A percentile compares a stretch with the other conserved stretches of the same genome.
Conservation (phyloP, 768 basidiomycete species). For the Leccinum imitatum region DNA sequence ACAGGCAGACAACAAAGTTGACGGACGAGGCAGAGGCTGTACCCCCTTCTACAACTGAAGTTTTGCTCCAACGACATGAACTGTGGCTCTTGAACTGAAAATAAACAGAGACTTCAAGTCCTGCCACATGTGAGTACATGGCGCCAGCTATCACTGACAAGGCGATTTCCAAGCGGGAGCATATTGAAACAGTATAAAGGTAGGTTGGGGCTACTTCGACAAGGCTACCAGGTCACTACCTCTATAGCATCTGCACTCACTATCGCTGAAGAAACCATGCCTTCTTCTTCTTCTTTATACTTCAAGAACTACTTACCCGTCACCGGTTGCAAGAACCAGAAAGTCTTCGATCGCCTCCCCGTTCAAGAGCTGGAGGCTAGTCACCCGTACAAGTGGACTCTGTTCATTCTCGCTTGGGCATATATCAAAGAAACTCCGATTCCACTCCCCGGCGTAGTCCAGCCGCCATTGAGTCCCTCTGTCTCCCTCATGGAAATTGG, state of each 20-base stretch:
- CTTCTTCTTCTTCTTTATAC: neutral
- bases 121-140: neutral
- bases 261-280: neutral
- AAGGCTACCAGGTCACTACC: slow-evolving; percentile 6
- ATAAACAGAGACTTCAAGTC: neutral
- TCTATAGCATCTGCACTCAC: slow-evolving; percentile 1
- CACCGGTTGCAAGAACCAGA: slow-evolving; percentile 16
- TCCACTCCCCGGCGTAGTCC: slow-evolving; percentile 14
- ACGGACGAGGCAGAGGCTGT: neutral
- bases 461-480: slow-evolving; percentile 6
- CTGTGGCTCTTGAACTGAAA: neutral
- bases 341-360: slow-evolving; percentile 21
- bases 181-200: slow-evolving; percentile 9
- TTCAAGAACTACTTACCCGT: slow-evolving; percentile 20
- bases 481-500: slow-evolving; percentile 24
- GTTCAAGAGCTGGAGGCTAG: slow-evolving; percentile 19
- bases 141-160: neutral
- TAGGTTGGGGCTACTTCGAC: no score
- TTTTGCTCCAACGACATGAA: neutral
- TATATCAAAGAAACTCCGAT: slow-evolving; percentile 13
- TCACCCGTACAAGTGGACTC: slow-evolving; percentile 26
- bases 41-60: neutral
- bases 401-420: slow-evolving; percentile 26
- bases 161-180: neutral
- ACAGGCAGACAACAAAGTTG: neutral